Percentiles rank a stretch among this genome's conserved stretches.
phyloP scores from a whole-genome alignment of 768 basidiomycete species.

The Agrocybe praecox region DNA sequence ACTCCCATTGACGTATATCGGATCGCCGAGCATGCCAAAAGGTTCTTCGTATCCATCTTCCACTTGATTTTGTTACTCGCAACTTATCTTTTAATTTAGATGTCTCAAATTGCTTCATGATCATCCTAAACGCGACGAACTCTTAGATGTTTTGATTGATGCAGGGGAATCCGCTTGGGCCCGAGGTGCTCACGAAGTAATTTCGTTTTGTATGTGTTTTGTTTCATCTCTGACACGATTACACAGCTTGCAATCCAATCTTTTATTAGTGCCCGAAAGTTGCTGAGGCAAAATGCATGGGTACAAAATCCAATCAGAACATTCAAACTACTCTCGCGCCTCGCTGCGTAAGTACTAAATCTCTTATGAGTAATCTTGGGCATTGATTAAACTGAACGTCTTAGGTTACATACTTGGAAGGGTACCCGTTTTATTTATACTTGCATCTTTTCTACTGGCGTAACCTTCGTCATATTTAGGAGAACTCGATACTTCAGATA shows the following conservation, averaged over 20 bases:
- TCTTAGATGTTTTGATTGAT: conserved; percentile 62
- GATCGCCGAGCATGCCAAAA: conserved; percentile 70
- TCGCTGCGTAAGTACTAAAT: conserved; percentile 58
- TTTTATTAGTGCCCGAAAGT: conserved; percentile 57
- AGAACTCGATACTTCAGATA: conserved; percentile 54
- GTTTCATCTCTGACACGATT: not conserved
- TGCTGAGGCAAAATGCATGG: conserved; percentile 62
- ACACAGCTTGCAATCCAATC: conserved; percentile 62
- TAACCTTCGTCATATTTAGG: conserved; percentile 35
- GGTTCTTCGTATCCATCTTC: conserved; percentile 31
- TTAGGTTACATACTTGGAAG: conserved; percentile 67
- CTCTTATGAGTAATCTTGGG: not conserved
- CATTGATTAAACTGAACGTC: not conserved
- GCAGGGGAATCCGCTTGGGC: conserved; percentile 74
- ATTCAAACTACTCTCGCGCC: conserved; percentile 52
- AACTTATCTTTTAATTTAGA: conserved; percentile 29
- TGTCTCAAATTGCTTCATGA: conserved; percentile 65
- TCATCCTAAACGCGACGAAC: conserved; percentile 60
- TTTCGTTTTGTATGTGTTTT: not conserved
- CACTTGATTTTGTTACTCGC: not conserved
- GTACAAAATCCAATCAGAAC: conserved; percentile 45
- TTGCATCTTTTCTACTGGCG: not conserved
- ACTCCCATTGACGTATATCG: conserved; percentile 63
- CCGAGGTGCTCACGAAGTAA: conserved; percentile 75
- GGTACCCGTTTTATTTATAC: conserved; percentile 32